These are phyloP conservation scores for Serendipita sp. DNA, from an alignment of 768 basidiomycete genomes.

Conservation along the genomic window DNA sequence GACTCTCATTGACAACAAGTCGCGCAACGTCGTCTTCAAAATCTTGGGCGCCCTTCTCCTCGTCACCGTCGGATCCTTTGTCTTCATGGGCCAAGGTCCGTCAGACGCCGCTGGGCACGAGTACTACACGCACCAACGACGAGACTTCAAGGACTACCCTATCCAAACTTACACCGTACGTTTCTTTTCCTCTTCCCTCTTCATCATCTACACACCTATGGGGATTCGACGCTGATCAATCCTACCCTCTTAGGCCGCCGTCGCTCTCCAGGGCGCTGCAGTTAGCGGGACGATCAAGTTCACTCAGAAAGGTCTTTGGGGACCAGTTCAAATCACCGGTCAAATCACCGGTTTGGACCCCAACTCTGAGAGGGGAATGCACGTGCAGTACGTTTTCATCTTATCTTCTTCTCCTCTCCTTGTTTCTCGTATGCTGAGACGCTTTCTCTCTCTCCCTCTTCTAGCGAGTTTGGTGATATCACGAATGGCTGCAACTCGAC, in stretches of 20 bases:
- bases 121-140: background rate
- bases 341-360: conserved; percentile 43
- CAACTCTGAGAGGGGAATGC: conserved; percentile 50
- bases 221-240: background rate
- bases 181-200: background rate
- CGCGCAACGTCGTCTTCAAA: background rate
- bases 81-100: background rate
- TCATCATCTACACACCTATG: background rate
- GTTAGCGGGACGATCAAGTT: conserved; percentile 54
- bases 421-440: background rate
- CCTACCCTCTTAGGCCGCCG: conserved; percentile 30
- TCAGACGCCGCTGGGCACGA: background rate
- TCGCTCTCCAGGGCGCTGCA: conserved; percentile 44
- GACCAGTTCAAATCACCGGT: conserved; percentile 45
- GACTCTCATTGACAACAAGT: no score
- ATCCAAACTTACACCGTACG: background rate
- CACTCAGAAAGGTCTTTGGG: conserved; percentile 31
- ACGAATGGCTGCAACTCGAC: conserved; percentile 49
- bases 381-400: conserved; percentile 48
- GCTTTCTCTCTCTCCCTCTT: background rate
- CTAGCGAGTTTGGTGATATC: conserved; percentile 41
- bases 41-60: background rate
- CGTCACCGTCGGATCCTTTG: background rate
- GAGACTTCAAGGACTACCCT: background rate
- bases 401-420: background rate